phyloP scores from a whole-genome alignment of 2,329 filamentous ascomycete species.

The Xylaria digitata region DNA sequence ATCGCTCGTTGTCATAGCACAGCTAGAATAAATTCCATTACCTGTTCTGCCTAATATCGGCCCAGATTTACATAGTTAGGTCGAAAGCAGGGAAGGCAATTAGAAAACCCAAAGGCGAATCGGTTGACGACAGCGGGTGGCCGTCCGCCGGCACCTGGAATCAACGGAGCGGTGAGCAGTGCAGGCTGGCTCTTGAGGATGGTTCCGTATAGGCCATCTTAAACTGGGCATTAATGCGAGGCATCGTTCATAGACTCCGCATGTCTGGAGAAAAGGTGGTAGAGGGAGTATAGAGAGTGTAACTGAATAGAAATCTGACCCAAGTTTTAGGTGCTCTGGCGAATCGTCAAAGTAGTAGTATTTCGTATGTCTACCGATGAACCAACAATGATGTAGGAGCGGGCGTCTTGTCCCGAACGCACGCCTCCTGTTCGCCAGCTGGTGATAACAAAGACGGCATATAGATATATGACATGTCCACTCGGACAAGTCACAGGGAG shows the following conservation, averaged over 20 bases:
- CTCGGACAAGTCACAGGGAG: constrained; percentile 34
- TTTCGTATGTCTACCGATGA: constrained; percentile 29
- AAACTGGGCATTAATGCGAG: constrained; percentile 39
- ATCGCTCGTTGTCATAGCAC: constrained; percentile 19
- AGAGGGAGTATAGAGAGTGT: not conserved
- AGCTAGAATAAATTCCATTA: constrained; percentile 12
- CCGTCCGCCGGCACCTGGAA: constrained; percentile 24
- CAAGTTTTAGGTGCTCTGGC: constrained; percentile 21
- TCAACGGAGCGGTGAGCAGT: constrained; percentile 37
- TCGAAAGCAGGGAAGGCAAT: constrained; percentile 13
- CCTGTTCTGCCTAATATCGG: constrained; percentile 28
- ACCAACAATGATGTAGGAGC: constrained; percentile 21
- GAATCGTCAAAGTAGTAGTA: constrained; percentile 26
- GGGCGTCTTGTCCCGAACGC: constrained; percentile 27
- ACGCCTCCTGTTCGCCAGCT: constrained; percentile 28
- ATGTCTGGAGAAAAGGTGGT: constrained; percentile 20
- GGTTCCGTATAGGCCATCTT: constrained; percentile 10
- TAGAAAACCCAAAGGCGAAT: constrained; percentile 27
- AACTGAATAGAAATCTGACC: constrained; percentile 9
- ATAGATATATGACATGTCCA: constrained; percentile 37
- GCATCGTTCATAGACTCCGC: constrained; percentile 30
- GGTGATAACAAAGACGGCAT: constrained; percentile 19
- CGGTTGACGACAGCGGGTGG: constrained; percentile 42
- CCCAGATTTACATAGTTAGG: constrained; percentile 24
- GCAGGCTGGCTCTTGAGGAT: constrained; percentile 25